Evolutionary conservation across 306 rosid species (phyloP).

Genomic region (Leucaena leucocephala): DNA sequence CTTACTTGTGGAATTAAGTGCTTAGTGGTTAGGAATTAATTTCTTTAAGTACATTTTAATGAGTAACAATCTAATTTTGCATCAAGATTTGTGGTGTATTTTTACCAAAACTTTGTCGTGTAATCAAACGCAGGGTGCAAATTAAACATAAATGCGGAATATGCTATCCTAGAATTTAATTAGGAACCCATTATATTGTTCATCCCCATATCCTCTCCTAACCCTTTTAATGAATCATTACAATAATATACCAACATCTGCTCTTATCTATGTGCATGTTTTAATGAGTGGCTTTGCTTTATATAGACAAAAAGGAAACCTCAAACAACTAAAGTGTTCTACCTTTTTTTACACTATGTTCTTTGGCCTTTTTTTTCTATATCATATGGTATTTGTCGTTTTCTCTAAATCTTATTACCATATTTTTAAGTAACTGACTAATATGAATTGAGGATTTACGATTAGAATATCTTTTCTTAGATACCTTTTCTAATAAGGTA

Average conservation of each 20-base stretch:
- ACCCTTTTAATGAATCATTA: conserved; percentile 27
- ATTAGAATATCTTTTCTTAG: too few relatives aligned
- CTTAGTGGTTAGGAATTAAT: too few relatives aligned
- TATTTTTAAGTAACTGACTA: too few relatives aligned
- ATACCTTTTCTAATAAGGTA: too few relatives aligned
- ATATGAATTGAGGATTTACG: too few relatives aligned
- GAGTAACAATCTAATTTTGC: background rate
- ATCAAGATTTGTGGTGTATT: background rate
- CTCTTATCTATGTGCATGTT: conserved; percentile 28
- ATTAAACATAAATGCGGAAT: background rate
- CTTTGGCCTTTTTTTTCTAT: background rate
- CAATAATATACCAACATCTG: background rate
- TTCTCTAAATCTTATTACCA: too few relatives aligned
- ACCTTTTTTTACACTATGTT: conserved; percentile 9
- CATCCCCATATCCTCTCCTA: background rate
- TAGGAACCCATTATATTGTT: conserved; percentile 12
- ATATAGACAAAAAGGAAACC: conserved; percentile 25
- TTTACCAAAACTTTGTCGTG: background rate
- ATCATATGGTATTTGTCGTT: too few relatives aligned
- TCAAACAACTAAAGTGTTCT: conserved; percentile 9
- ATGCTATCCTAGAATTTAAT: background rate
- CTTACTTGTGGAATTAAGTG: too few relatives aligned
- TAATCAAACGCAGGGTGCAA: background rate
- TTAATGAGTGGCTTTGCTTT: conserved; percentile 22
- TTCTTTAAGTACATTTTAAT: too few relatives aligned